A percentile compares a stretch with the other conserved stretches of the same genome.
phyloP scores from a whole-genome alignment of 176 grass and related monocot species.

The Stipa capillata region DNA sequence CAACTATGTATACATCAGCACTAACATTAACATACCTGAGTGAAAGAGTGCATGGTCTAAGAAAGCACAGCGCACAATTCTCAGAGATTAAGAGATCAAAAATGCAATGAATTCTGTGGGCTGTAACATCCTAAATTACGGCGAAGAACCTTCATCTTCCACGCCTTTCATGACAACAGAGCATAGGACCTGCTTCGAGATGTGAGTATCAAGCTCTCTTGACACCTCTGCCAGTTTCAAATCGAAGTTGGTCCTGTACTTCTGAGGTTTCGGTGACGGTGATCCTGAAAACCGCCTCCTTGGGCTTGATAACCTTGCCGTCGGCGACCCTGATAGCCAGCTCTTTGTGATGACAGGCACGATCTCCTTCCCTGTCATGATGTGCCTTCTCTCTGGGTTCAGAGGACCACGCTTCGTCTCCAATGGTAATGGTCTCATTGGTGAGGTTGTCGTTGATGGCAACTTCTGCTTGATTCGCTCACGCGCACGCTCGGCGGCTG shows the following conservation, averaged over 20 bases:
- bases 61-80: constrained; percentile 26
- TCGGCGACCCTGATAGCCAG: constrained; percentile 63
- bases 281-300: constrained; percentile 78
- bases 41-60: constrained; percentile 23
- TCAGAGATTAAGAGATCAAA: constrained; percentile 24
- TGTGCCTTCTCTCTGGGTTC: constrained; percentile 36
- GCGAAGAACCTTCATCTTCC: constrained; percentile 52
- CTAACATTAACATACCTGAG: neutral
- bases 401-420: constrained; percentile 82
- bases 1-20: constrained; percentile 17
- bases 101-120: neutral
- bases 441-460: constrained; percentile 12
- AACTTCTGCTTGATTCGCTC: constrained; percentile 64
- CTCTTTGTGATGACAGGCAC: constrained; percentile 42
- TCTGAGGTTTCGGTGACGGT: constrained; percentile 52
- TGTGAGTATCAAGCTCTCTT: constrained; percentile 73
- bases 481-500: constrained; percentile 64
- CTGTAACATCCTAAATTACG: neutral
- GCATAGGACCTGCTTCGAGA: constrained; percentile 76
- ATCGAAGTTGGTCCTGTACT: constrained; percentile 70
- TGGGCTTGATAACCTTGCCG: constrained; percentile 50
- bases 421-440: constrained; percentile 70
- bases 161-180: constrained; percentile 57
- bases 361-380: constrained; percentile 39
- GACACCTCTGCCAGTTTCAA: constrained; percentile 65